Percentiles rank a stretch among this genome's conserved stretches.
Conservation (phyloP, 164 flowering plant genomes). For the Hamamelis virginiana region DNA sequence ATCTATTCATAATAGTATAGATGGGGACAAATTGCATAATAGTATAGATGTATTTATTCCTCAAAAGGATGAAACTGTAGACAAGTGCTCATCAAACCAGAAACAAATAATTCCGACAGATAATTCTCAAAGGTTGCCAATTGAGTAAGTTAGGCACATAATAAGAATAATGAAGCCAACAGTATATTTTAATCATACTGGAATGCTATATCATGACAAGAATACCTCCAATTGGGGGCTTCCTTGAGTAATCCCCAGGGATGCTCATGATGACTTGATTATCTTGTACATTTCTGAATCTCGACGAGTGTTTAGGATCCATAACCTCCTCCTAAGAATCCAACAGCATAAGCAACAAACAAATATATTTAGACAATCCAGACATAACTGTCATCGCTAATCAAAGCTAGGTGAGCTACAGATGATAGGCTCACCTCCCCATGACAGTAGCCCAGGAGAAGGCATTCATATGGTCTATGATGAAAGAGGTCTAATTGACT, state of each 20-base stretch:
- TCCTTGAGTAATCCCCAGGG: conserved; percentile 94
- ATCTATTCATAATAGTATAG: too few species aligned
- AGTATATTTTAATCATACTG: neutral
- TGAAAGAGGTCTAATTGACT: conserved; percentile 86
- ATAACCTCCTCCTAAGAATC: conserved; percentile 45
- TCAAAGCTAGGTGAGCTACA: neutral
- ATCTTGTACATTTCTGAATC: conserved; percentile 31
- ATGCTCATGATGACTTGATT: conserved; percentile 69
- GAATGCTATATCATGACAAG: neutral
- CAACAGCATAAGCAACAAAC: conserved; percentile 11
- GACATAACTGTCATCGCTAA: neutral
- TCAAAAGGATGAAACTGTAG: neutral
- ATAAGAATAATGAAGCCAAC: neutral
- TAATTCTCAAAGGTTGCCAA: neutral
- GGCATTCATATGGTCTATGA: conserved; percentile 94
- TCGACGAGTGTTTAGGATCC: conserved; percentile 21
- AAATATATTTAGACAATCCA: neutral
- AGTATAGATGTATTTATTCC: conserved; percentile 1
- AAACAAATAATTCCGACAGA: neutral
- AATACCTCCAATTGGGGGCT: conserved; percentile 93
- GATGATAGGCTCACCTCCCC: conserved; percentile 43
- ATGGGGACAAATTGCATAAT: too few species aligned
- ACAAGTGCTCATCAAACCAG: neutral
- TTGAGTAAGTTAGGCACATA: neutral
- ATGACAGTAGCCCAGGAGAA: conserved; percentile 63